Evolutionary conservation across 805 yeast species (phyloP).

Genomic region (Yarrowia sp.): DNA sequence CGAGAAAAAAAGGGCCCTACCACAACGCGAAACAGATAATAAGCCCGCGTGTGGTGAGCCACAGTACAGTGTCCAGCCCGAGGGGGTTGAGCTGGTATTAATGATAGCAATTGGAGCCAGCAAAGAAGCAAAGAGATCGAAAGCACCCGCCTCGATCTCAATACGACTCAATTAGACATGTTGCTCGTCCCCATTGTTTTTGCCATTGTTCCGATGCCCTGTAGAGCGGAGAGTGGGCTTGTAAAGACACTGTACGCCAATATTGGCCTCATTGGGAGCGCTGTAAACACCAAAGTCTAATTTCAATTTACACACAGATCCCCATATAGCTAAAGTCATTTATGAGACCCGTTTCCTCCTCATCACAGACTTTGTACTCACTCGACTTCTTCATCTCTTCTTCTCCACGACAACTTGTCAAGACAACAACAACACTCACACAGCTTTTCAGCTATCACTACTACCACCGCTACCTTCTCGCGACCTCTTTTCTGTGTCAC

Average conservation of each 20-base stretch:
- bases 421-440: neutral
- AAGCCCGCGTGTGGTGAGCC: constrained; percentile 3
- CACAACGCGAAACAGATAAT: neutral
- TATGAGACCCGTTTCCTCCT: constrained; percentile 24
- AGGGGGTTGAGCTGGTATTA: too few species aligned
- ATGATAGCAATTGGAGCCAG: too few species aligned
- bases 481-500: neutral
- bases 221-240: neutral
- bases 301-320: constrained; percentile 4
- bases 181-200: neutral
- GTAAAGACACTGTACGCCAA: constrained; percentile 17
- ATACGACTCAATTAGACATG: neutral
- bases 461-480: neutral
- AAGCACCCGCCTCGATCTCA: neutral
- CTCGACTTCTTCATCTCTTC: constrained; percentile 5
- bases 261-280: constrained; percentile 15
- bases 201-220: constrained; percentile 24
- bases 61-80: neutral
- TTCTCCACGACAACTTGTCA: neutral
- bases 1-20: neutral
- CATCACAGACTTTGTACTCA: constrained; percentile 7
- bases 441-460: constrained; percentile 15
- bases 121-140: neutral
- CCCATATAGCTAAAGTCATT: constrained; percentile 21
- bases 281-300: constrained; percentile 13